Base-by-base conservation (phyloP, 2,329 filamentous ascomycete genomes). In the Pyrenophora teres region DNA sequence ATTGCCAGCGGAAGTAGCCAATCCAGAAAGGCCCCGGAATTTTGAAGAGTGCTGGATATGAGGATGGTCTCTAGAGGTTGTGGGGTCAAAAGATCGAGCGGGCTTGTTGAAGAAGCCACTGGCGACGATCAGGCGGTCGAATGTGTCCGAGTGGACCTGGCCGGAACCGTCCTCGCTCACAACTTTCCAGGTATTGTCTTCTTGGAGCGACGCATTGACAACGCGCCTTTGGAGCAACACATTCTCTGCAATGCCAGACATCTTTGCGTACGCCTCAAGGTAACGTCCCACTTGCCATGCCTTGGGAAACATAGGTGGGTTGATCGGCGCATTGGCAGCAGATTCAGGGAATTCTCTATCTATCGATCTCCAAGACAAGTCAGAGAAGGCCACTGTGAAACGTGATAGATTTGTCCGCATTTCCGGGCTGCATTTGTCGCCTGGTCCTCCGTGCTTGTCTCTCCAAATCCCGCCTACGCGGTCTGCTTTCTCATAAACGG, bases 391-490 rank as follows among this genome's bases (percentile, higher is more conserved):
- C 57, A 94, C 85, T 0, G 89, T 90, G 71, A 91, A 90, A 39
- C 82, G 83, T 74, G 88, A 92, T 64, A 92, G 84, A 69, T 95
- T 95, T 3, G 83, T 83, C 13, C 83, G 78, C 63, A 78, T 79
- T 4, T 74, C 59, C 6, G 76, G 73, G 79, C 89, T 88, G 45
- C 88, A 80, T 7, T 87, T 87, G 56, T 88, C 84, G 13, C 77
- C 79, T 10, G 73, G 71, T n/a, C 72, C 69, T 1, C 77, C 74
- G 36, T 67, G 63, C 13, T 65, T 59, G 10, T 71, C 61, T 3
- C 87, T 87, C 90, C 90, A 95, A n/a, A 94, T 81, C 0, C 90
- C 90, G 9, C 90, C 90, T 13, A 93, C 80, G 33, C 83, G 80
- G 30, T 79, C 66, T 40, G 85, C 81, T 13, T 81, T 76, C 41